These are phyloP conservation scores for Hypocreales sp. DNA, from an alignment of 2,329 filamentous ascomycete genomes.

Conservation along the genomic window DNA sequence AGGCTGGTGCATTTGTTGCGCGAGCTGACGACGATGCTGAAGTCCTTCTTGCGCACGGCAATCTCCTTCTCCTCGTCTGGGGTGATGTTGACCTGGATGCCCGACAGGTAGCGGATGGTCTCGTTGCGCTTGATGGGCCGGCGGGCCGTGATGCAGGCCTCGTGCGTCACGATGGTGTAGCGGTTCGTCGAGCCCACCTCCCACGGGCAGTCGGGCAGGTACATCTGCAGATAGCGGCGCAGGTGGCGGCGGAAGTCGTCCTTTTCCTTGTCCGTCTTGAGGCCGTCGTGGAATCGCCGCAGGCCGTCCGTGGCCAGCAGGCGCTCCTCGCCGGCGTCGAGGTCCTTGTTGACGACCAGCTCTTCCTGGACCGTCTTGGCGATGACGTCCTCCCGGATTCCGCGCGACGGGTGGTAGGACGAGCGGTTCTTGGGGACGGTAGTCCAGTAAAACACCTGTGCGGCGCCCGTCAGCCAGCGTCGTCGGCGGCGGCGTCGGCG, in stretches of 20 bases:
- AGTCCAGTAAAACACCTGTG: slow-evolving; percentile 88
- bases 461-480: slow-evolving; percentile 4
- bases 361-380: slow-evolving; percentile 44
- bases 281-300: slow-evolving; percentile 48
- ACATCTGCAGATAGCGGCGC: slow-evolving; percentile 82
- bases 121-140: slow-evolving; percentile 67
- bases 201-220: slow-evolving; percentile 85
- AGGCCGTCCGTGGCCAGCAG: slow-evolving; percentile 61
- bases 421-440: slow-evolving; percentile 86
- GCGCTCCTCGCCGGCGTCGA: slow-evolving; percentile 52
- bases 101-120: slow-evolving; percentile 77
- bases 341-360: slow-evolving; percentile 61
- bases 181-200: slow-evolving; percentile 86
- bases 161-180: slow-evolving; percentile 81
- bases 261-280: slow-evolving; percentile 65
- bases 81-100: slow-evolving; percentile 85
- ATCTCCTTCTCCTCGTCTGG: slow-evolving; percentile 78
- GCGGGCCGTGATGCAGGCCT: slow-evolving; percentile 75
- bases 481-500: background rate
- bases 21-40: slow-evolving; percentile 91
- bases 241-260: slow-evolving; percentile 78
- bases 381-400: slow-evolving; percentile 52
- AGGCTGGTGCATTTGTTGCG: slow-evolving; percentile 80
- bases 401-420: slow-evolving; percentile 72
- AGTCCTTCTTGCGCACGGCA: slow-evolving; percentile 73